phyloP scores from a whole-genome alignment of 169 alveolate species.

The Ichthyophthirius multifiliis region DNA sequence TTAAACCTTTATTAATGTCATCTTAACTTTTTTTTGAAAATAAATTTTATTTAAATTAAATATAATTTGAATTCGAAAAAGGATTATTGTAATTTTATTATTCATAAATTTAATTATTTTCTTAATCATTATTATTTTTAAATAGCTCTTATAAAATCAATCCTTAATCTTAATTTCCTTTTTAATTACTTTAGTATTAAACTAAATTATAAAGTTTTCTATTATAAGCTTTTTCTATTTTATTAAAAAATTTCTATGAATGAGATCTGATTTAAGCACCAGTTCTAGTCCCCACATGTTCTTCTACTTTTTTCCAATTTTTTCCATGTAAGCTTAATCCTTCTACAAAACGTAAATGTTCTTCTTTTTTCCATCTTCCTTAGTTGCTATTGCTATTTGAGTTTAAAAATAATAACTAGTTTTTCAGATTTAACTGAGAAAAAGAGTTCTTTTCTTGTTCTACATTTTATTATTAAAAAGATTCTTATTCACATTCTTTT shows the following conservation, averaged over 20 bases:
- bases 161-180: too few species aligned
- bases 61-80: too few species aligned
- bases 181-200: too few species aligned
- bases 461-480: not conserved
- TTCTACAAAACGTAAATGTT: constrained; percentile 52
- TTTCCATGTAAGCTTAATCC: constrained; percentile 51
- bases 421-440: not conserved
- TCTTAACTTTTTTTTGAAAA: too few species aligned
- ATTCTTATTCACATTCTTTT: not conserved
- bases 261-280: constrained; percentile 53
- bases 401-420: not conserved
- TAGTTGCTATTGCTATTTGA: constrained; percentile 15
- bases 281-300: constrained; percentile 43
- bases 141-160: too few species aligned
- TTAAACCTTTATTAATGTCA: too few species aligned
- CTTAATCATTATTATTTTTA: too few species aligned
- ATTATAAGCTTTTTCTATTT: not conserved
- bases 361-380: constrained; percentile 69
- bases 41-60: too few species aligned
- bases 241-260: constrained; percentile 45
- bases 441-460: not conserved
- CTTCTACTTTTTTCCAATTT: constrained; percentile 52
- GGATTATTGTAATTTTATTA: too few species aligned
- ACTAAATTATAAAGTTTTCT: too few species aligned
- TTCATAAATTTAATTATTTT: too few species aligned